These are phyloP conservation scores for Alternaria panax DNA, from an alignment of 2,329 filamentous ascomycete genomes.

Conservation along the genomic window DNA sequence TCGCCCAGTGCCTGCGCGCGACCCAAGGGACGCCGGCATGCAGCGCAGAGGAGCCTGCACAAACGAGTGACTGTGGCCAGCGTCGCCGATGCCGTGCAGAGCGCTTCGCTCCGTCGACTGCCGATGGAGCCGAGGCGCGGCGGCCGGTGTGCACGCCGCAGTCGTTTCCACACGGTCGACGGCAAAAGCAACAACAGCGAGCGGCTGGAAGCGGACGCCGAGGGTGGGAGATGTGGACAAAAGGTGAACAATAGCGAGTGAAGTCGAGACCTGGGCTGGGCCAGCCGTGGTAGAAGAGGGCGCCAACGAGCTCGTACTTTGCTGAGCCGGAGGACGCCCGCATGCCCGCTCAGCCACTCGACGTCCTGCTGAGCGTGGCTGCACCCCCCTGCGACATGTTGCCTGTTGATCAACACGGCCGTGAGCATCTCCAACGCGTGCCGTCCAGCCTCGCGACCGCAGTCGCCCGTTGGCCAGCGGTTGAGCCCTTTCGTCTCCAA, in stretches of 20 bases:
- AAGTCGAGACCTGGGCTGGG: conserved; percentile 8
- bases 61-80: conserved; percentile 21
- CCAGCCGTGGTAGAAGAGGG: conserved; percentile 14
- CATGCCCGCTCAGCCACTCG: conserved; percentile 29
- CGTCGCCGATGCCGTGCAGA: conserved; percentile 27
- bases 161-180: conserved; percentile 4
- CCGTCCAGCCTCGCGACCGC: neutral
- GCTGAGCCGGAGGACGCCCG: conserved; percentile 29
- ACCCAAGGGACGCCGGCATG: conserved; percentile 20
- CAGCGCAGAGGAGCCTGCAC: conserved; percentile 11
- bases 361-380: conserved; percentile 18
- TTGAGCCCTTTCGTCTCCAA: neutral
- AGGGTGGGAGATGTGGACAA: neutral
- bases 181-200: conserved; percentile 11
- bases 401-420: conserved; percentile 8
- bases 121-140: conserved; percentile 20
- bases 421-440: conserved; percentile 1
- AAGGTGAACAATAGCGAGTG: conserved; percentile 5
- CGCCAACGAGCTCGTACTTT: conserved; percentile 24
- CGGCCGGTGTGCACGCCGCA: conserved; percentile 16
- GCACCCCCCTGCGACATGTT: conserved; percentile 15
- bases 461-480: neutral
- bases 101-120: conserved; percentile 25
- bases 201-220: conserved; percentile 1
- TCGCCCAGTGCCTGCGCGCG: conserved; percentile 20